Conservation (phyloP, 225 moss, liverwort and hornwort genomes). For the Thuidium tamariscinum region DNA sequence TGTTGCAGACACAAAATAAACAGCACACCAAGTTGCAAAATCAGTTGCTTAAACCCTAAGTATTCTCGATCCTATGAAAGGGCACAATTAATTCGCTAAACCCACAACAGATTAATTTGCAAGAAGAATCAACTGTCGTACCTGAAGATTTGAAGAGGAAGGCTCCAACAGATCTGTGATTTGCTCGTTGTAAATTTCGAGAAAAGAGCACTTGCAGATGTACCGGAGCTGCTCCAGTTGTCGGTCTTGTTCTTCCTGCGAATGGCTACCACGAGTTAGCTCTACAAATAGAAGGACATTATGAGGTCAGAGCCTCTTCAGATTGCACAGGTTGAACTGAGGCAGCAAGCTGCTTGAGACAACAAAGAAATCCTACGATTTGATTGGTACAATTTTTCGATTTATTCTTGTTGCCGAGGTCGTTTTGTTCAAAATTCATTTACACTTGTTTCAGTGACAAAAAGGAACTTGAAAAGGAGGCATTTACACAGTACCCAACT, state of each 20-base stretch:
- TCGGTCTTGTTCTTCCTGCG: conserved; percentile 35
- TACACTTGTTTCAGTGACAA: not conserved
- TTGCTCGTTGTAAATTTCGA: conserved; percentile 36
- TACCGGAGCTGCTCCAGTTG: conserved; percentile 30
- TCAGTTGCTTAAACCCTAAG: too few relatives aligned
- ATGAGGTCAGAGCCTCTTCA: not conserved
- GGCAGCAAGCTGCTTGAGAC: not conserved
- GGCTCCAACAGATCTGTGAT: conserved; percentile 41
- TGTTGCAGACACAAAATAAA: not conserved
- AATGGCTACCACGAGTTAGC: not conserved
- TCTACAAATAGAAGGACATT: not conserved
- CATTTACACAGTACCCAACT: not conserved
- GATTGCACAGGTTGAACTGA: not conserved
- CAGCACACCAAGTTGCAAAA: not conserved
- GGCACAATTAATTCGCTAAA: too few relatives aligned
- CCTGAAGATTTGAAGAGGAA: conserved; percentile 27
- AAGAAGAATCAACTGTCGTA: not conserved
- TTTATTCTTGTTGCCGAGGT: too few relatives aligned
- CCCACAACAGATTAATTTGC: too few relatives aligned
- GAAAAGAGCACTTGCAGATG: conserved; percentile 34
- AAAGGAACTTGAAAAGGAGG: not conserved
- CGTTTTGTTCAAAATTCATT: not conserved
- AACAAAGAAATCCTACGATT: not conserved
- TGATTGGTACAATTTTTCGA: not conserved
- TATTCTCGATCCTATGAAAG: too few relatives aligned